Percentiles rank a stretch among this genome's conserved stretches.
These are phyloP conservation scores for Aureoboletus auriporus DNA, from an alignment of 768 basidiomycete genomes.

Conservation along the genomic window DNA sequence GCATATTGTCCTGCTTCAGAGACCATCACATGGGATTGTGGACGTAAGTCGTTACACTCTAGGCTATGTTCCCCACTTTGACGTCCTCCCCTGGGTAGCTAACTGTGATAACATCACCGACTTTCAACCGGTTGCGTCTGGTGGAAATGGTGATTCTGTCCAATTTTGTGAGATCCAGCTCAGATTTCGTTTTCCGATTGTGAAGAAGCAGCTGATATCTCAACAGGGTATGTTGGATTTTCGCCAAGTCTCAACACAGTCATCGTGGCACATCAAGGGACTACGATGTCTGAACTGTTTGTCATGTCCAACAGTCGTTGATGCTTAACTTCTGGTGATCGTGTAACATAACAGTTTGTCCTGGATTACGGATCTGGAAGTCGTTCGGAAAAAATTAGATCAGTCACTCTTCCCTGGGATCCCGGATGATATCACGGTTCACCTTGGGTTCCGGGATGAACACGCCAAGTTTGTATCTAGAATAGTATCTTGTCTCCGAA, in stretches of 20 bases:
- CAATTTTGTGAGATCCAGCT: constrained; percentile 36
- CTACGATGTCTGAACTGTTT: constrained; percentile 22
- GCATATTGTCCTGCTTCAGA: constrained; percentile 41
- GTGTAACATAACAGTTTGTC: constrained; percentile 9
- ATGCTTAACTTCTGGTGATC: not conserved
- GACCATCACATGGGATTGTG: constrained; percentile 48
- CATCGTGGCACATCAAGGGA: constrained; percentile 35
- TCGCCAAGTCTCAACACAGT: constrained; percentile 33
- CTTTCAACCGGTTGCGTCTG: constrained; percentile 42
- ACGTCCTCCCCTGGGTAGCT: constrained; percentile 15
- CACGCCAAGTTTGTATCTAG: constrained; percentile 38
- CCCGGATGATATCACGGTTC: constrained; percentile 35
- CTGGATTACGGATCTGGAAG: constrained; percentile 37
- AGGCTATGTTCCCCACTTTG: not conserved
- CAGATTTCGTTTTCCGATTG: too few species aligned
- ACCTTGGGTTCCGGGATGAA: constrained; percentile 41
- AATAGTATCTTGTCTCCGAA: not conserved
- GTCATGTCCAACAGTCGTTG: constrained; percentile 11
- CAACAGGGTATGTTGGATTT: constrained; percentile 35
- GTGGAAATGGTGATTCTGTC: constrained; percentile 37
- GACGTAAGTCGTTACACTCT: constrained; percentile 31
- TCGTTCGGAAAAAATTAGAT: constrained; percentile 31
- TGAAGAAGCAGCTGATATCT: not conserved
- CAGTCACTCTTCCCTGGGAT: constrained; percentile 46
- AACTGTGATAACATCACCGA: constrained; percentile 40